Evolutionary conservation across 1,284 basidiomycete genomes (phyloP).

Genomic region (Cryptococcus sp.): DNA sequence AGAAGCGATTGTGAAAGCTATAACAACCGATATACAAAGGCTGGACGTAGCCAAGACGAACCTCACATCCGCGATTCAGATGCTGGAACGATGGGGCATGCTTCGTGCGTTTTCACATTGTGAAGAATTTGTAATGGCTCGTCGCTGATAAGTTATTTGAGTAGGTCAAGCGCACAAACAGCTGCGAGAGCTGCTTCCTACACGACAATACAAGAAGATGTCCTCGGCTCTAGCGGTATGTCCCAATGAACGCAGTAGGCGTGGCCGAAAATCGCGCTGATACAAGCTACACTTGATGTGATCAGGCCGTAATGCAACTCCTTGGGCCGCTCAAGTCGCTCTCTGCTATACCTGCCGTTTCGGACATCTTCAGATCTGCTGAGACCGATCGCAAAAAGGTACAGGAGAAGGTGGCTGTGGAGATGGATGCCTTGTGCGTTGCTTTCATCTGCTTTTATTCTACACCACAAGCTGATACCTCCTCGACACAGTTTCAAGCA

Average conservation of each 20-base stretch:
- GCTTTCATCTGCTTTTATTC: not conserved
- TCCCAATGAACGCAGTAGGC: constrained; percentile 9
- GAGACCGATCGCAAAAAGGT: constrained; percentile 76
- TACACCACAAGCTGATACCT: not conserved
- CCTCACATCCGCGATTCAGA: constrained; percentile 83
- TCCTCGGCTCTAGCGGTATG: constrained; percentile 74
- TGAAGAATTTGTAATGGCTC: not conserved
- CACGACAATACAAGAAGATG: constrained; percentile 78
- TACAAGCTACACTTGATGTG: not conserved
- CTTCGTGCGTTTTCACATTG: constrained; percentile 64
- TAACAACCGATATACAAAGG: constrained; percentile 94
- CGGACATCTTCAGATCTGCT: constrained; percentile 72
- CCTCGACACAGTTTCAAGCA: constrained; percentile 66
- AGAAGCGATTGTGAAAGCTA: constrained; percentile 90
- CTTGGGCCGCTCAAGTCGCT: constrained; percentile 74
- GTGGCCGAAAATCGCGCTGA: constrained; percentile 2
- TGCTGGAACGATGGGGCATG: constrained; percentile 89
- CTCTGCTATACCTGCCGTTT: constrained; percentile 70
- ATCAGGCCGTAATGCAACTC: constrained; percentile 82
- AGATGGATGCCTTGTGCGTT: constrained; percentile 86
- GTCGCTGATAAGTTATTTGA: not conserved
- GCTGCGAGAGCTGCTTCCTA: constrained; percentile 72
- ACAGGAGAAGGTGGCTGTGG: constrained; percentile 73
- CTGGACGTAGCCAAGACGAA: constrained; percentile 95
- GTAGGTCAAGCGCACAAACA: constrained; percentile 80